A percentile compares a stretch with the other conserved stretches of the same genome.
Evolutionary conservation across 306 rosid genomes (phyloP).

Genomic region (Cicer chorassanicum): DNA sequence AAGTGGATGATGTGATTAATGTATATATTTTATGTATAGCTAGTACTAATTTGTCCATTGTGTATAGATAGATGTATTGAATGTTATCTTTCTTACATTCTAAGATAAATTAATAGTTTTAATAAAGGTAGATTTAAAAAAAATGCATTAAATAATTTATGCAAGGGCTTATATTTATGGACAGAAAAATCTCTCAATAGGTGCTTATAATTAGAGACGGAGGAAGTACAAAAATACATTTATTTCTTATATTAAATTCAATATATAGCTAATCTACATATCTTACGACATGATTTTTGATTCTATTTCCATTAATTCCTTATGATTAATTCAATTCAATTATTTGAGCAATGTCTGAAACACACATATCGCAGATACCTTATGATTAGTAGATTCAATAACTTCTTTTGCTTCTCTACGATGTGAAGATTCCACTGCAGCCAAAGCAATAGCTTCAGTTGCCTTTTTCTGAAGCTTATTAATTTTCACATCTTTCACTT

Average conservation of each 20-base stretch:
- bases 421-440: slow-evolving; percentile 63
- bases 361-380: slow-evolving; percentile 55
- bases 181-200: no score
- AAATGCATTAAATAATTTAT: no score
- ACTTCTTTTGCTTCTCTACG: slow-evolving; percentile 56
- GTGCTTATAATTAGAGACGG: no score
- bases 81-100: no score
- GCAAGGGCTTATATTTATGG: no score
- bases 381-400: slow-evolving; percentile 57
- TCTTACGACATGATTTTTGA: slow-evolving; percentile 1
- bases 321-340: not conserved
- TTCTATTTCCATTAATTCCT: not conserved
- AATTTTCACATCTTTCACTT: slow-evolving; percentile 63
- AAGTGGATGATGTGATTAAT: no score
- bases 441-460: slow-evolving; percentile 52
- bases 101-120: no score
- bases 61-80: no score
- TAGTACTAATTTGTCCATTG: no score
- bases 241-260: not conserved
- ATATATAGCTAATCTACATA: not conserved
- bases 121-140: no score
- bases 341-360: not conserved
- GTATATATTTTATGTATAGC: no score
- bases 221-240: not conserved
- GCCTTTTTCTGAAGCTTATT: slow-evolving; percentile 56